Percentiles rank a stretch among this genome's conserved stretches.
Conservation (phyloP, 2,329 filamentous ascomycete species). For the Fusarium concolor region DNA sequence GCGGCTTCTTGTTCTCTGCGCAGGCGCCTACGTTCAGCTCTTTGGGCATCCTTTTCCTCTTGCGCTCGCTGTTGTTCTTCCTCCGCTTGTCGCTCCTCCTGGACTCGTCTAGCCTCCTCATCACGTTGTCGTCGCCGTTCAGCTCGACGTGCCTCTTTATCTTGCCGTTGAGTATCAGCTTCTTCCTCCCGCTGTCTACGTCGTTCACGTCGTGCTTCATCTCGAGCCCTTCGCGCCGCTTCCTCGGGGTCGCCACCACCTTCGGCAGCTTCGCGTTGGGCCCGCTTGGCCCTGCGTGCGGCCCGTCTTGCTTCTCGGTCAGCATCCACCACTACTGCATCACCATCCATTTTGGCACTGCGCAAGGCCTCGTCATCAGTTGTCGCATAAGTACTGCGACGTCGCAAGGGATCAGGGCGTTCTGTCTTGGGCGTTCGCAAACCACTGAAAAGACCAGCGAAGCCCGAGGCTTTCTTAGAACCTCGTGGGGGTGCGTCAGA, state of each 20-base stretch:
- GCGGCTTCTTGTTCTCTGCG: constrained; percentile 62
- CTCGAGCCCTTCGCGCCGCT: constrained; percentile 66
- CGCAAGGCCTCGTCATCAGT: constrained; percentile 62
- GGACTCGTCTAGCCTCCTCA: constrained; percentile 41
- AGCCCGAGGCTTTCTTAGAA: constrained; percentile 62
- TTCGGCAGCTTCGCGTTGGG: constrained; percentile 56
- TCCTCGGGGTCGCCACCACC: constrained; percentile 66
- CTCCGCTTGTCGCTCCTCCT: constrained; percentile 61
- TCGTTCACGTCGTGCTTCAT: constrained; percentile 67
- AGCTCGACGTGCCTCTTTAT: constrained; percentile 66
- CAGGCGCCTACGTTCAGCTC: constrained; percentile 62
- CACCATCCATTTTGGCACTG: constrained; percentile 63
- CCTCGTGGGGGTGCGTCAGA: constrained; percentile 52
- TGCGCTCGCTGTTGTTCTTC: constrained; percentile 62
- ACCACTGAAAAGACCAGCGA: constrained; percentile 72
- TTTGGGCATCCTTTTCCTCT: constrained; percentile 66
- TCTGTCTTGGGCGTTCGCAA: constrained; percentile 62
- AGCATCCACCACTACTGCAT: constrained; percentile 61
- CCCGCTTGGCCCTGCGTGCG: constrained; percentile 69
- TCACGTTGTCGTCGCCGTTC: constrained; percentile 59
- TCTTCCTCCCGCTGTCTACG: constrained; percentile 63
- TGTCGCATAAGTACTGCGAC: constrained; percentile 62
- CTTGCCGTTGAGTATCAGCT: constrained; percentile 58
- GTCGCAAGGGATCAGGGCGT: constrained; percentile 53
- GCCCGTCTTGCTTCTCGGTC: constrained; percentile 72